Conservation (phyloP, 1,284 basidiomycete species). For the Agaricales sp. region DNA sequence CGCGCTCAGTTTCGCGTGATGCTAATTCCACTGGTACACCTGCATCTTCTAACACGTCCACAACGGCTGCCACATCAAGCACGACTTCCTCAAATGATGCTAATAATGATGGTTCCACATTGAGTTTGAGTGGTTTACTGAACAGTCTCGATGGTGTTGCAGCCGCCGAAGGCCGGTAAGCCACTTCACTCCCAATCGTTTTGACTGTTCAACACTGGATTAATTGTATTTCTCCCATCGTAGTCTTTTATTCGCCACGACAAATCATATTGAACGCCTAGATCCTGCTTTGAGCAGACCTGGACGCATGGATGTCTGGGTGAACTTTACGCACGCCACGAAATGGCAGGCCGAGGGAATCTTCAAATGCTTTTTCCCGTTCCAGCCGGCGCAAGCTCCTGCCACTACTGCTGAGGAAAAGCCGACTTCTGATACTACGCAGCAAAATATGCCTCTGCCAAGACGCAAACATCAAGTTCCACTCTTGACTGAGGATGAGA, state of each 20-base stretch:
- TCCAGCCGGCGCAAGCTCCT: slow-evolving; percentile 26
- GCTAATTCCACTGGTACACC: slow-evolving; percentile 65
- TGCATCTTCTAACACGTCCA: slow-evolving; percentile 28
- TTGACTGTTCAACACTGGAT: neutral
- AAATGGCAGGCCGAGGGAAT: slow-evolving; percentile 83
- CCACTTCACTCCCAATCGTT: slow-evolving; percentile 8
- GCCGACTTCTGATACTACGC: slow-evolving; percentile 36
- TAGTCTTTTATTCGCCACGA: slow-evolving; percentile 73
- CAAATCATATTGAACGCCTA: slow-evolving; percentile 79
- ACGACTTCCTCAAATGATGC: slow-evolving; percentile 16
- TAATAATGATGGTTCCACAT: slow-evolving; percentile 61
- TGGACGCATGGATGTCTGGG: slow-evolving; percentile 82
- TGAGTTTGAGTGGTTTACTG: slow-evolving; percentile 71
- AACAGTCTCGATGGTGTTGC: slow-evolving; percentile 84
- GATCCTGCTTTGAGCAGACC: slow-evolving; percentile 75
- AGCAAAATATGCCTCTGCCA: slow-evolving; percentile 56
- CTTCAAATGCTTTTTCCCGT: slow-evolving; percentile 88
- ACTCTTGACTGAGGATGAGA: slow-evolving; percentile 60
- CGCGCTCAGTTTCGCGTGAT: slow-evolving; percentile 73
- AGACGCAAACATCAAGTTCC: slow-evolving; percentile 45
- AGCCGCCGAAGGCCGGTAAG: slow-evolving; percentile 75
- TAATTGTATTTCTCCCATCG: slow-evolving; percentile 5
- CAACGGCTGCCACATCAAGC: slow-evolving; percentile 26
- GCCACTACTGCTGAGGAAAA: slow-evolving; percentile 18
- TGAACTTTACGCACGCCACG: slow-evolving; percentile 79